Conservation (phyloP, 805 yeast genomes). For the Monosporozyma aquatica region DNA sequence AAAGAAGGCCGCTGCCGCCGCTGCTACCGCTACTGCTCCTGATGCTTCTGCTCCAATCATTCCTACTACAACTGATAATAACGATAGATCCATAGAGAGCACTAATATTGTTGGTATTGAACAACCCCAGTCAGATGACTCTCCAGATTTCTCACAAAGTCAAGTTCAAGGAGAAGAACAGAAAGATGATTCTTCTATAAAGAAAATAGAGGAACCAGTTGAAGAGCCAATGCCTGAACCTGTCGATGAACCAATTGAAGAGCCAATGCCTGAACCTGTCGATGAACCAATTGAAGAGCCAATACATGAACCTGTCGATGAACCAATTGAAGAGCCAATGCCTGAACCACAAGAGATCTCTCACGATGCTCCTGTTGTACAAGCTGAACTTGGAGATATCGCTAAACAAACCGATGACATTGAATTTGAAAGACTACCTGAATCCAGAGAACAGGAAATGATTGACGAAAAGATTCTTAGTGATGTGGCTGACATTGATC, state of each 20-base stretch:
- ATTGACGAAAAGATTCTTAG: background rate
- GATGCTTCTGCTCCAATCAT: background rate
- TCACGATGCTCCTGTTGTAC: background rate
- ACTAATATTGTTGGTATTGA: too few species aligned
- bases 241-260: too few species aligned
- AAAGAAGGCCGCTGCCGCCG: slow-evolving; percentile 16
- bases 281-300: background rate
- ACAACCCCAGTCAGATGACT: too few species aligned
- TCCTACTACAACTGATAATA: background rate
- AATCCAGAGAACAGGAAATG: background rate
- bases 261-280: too few species aligned
- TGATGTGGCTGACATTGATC: background rate
- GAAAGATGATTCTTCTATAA: too few species aligned
- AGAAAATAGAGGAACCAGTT: too few species aligned
- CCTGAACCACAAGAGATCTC: background rate
- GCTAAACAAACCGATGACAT: too few species aligned
- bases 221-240: too few species aligned
- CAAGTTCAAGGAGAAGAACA: too few species aligned
- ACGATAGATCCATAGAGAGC: background rate
- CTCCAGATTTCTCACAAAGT: too few species aligned
- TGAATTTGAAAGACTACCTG: background rate
- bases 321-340: background rate
- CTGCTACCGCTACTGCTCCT: background rate
- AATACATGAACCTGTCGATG: background rate
- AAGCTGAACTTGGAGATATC: background rate